Conservation (phyloP, 441 rosid genomes). For the Croton setiger region DNA sequence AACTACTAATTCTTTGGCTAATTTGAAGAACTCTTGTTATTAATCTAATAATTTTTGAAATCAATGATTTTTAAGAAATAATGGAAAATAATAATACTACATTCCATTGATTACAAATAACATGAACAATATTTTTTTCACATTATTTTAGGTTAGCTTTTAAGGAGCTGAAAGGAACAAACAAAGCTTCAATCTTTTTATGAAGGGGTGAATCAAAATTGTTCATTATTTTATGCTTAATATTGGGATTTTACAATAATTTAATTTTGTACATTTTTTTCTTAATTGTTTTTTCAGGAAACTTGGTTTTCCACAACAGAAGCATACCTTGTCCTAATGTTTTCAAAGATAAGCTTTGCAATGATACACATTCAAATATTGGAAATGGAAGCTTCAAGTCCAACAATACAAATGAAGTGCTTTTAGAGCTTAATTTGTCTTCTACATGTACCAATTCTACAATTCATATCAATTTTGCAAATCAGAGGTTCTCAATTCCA, state of each 20-base stretch:
- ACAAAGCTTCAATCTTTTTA: not conserved
- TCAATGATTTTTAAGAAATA: not conserved
- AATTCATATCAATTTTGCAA: slow-evolving; percentile 29
- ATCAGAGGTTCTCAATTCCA: slow-evolving; percentile 37
- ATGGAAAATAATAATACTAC: not conserved
- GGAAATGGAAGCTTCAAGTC: slow-evolving; percentile 21
- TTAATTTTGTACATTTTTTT: slow-evolving; percentile 3
- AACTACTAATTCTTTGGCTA: too few relatives aligned
- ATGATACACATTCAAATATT: slow-evolving; percentile 14
- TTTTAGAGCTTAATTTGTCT: slow-evolving; percentile 37
- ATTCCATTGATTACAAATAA: not conserved
- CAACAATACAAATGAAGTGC: slow-evolving; percentile 28
- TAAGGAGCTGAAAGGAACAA: slow-evolving; percentile 2
- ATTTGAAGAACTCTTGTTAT: not conserved
- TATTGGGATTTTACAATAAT: slow-evolving; percentile 11
- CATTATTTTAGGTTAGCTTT: not conserved
- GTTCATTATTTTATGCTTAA: slow-evolving; percentile 1
- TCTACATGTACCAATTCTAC: slow-evolving; percentile 31
- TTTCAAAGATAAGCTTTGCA: slow-evolving; percentile 19
- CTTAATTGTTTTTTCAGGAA: slow-evolving; percentile 31
- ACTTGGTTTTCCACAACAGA: slow-evolving; percentile 20
- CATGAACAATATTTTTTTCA: not conserved
- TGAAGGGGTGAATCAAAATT: not conserved
- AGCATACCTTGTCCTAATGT: slow-evolving; percentile 17
- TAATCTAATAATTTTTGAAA: too few relatives aligned